Conservation (phyloP, 192 early-diverging fungal species). For the Funneliformis mosseae region DNA sequence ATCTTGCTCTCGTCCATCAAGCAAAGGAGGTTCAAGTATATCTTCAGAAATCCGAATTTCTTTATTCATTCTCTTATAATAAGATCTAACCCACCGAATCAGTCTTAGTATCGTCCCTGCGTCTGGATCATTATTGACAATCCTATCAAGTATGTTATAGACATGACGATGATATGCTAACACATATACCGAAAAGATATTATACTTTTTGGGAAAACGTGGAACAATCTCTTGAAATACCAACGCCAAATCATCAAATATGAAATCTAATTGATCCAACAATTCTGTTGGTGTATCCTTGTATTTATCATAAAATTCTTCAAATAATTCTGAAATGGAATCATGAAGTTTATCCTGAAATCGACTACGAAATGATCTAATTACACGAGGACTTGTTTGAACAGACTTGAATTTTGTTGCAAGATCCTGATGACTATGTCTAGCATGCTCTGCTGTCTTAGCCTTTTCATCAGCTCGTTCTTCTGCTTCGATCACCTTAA, state of each 20-base stretch:
- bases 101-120: conserved; percentile 86
- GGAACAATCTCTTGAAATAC: conserved; percentile 88
- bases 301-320: conserved; percentile 61
- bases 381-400: conserved; percentile 50
- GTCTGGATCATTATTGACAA: conserved; percentile 76
- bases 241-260: conserved; percentile 87
- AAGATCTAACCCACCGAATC: conserved; percentile 89
- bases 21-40: conserved; percentile 82
- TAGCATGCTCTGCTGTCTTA: conserved; percentile 48
- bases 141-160: conserved; percentile 76
- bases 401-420: conserved; percentile 47
- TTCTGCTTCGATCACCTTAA: conserved; percentile 95
- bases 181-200: conserved; percentile 94
- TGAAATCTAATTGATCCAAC: conserved; percentile 72
- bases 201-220: conserved; percentile 87
- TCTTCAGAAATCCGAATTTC: conserved; percentile 88
- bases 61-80: conserved; percentile 85
- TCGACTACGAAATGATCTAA: conserved; percentile 77
- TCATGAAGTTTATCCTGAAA: conserved; percentile 79
- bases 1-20: conserved; percentile 92
- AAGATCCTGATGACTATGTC: conserved; percentile 50
- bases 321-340: conserved; percentile 67
- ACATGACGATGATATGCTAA: conserved; percentile 94
- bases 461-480: conserved; percentile 86
- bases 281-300: conserved; percentile 62